Evolutionary conservation across 2,329 filamentous ascomycete species (phyloP).

Genomic region (Neofusicoccum sp.): DNA sequence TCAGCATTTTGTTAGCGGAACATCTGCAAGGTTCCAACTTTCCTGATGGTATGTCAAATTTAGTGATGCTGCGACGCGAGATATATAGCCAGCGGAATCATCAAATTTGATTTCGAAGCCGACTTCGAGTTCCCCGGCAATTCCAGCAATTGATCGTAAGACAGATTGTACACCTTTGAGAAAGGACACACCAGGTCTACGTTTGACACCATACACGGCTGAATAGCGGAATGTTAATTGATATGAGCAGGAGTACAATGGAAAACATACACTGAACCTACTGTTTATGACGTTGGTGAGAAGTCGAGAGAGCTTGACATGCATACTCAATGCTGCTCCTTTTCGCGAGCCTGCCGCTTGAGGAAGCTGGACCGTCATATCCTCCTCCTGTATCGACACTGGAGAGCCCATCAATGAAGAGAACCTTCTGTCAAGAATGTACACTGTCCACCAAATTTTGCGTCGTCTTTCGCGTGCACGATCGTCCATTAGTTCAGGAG

Average conservation of each 20-base stretch:
- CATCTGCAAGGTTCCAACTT: no score
- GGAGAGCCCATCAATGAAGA: slow-evolving; percentile 54
- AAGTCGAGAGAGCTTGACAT: background rate
- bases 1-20: no score
- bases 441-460: slow-evolving; percentile 55
- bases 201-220: slow-evolving; percentile 29
- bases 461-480: slow-evolving; percentile 45
- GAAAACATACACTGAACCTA: background rate
- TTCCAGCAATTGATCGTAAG: slow-evolving; percentile 26
- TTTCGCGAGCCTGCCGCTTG: background rate
- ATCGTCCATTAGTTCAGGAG: slow-evolving; percentile 39
- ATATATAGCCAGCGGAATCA: slow-evolving; percentile 25
- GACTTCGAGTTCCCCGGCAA: slow-evolving; percentile 26
- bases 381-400: slow-evolving; percentile 49
- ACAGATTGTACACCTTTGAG: slow-evolving; percentile 28
- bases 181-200: slow-evolving; percentile 25
- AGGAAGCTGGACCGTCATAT: slow-evolving; percentile 38
- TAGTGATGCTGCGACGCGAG: slow-evolving; percentile 20
- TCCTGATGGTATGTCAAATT: background rate
- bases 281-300: background rate
- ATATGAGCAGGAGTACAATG: no score
- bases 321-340: background rate
- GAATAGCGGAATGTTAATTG: no score
- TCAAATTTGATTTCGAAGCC: slow-evolving; percentile 25
- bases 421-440: slow-evolving; percentile 53